Evolutionary conservation across 352 stramenopile genomes (phyloP).

Genomic region (Globisporangium canariense): DNA sequence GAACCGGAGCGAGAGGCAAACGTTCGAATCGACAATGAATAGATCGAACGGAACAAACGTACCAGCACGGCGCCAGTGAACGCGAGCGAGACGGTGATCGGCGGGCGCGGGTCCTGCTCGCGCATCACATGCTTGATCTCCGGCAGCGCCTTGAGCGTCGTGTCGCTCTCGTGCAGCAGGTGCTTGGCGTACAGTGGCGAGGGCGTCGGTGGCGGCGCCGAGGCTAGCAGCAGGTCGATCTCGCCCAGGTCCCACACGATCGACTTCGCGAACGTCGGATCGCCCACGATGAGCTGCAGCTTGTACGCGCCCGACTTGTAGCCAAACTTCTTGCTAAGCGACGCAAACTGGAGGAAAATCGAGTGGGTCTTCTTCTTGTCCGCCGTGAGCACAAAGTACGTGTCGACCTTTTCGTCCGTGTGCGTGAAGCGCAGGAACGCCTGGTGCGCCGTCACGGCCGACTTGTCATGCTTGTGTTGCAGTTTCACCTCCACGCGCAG

Average conservation of each 20-base stretch:
- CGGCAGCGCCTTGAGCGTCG: conserved; percentile 76
- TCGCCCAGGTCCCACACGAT: conserved; percentile 70
- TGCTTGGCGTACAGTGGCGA: conserved; percentile 87
- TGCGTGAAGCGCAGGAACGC: conserved; percentile 78
- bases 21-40: conserved; percentile 7
- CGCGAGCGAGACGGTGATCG: conserved; percentile 58
- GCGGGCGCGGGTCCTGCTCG: conserved; percentile 61
- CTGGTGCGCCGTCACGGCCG: conserved; percentile 60
- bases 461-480: conserved; percentile 54
- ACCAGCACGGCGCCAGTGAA: conserved; percentile 66
- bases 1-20: conserved; percentile 3
- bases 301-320: conserved; percentile 73
- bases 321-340: conserved; percentile 76
- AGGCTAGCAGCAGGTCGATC: conserved; percentile 65
- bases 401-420: conserved; percentile 42
- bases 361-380: conserved; percentile 38
- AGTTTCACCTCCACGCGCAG: conserved; percentile 60
- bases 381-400: conserved; percentile 70
- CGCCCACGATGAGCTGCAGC: conserved; percentile 72
- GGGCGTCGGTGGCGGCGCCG: conserved; percentile 47
- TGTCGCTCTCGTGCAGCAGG: conserved; percentile 85
- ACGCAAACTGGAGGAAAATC: conserved; percentile 47
- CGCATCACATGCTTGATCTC: conserved; percentile 89
- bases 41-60: conserved; percentile 12
- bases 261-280: conserved; percentile 73